phyloP scores from a whole-genome alignment of 176 grass and related monocot genomes.

The Avena insularis region DNA sequence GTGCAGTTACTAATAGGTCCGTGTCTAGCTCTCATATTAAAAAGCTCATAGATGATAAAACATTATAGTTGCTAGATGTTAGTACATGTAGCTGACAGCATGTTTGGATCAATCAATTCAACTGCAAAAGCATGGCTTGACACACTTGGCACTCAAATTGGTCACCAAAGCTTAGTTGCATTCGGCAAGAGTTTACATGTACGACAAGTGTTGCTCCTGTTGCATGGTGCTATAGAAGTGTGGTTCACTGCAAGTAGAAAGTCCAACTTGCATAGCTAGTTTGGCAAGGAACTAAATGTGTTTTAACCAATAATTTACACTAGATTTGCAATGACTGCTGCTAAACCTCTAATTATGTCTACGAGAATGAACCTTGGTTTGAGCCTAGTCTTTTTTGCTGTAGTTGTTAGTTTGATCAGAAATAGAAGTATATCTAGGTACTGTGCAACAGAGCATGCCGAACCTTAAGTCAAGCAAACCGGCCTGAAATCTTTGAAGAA shows the following conservation, averaged over 20 bases:
- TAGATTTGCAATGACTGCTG: neutral
- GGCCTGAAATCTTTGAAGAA: constrained; percentile 30
- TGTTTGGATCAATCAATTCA: neutral
- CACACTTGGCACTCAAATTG: neutral
- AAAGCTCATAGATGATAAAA: neutral
- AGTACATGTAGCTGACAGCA: neutral
- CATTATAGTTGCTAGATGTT: neutral
- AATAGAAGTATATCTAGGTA: neutral
- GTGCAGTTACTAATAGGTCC: neutral
- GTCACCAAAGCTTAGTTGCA: neutral
- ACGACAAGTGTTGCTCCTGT: neutral
- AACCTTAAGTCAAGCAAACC: constrained; percentile 51
- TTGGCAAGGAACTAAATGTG: neutral
- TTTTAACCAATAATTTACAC: neutral
- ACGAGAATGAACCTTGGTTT: neutral
- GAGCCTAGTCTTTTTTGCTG: neutral
- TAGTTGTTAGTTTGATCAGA: neutral
- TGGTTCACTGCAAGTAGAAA: neutral
- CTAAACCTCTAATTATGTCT: neutral
- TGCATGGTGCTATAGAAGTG: neutral
- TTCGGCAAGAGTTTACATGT: neutral
- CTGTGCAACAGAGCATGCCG: neutral
- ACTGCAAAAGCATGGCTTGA: neutral
- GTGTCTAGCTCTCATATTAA: neutral
- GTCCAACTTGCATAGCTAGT: neutral